These are phyloP conservation scores for Penicillium turbatum DNA, from an alignment of 495 filamentous ascomycete genomes.

Conservation along the genomic window DNA sequence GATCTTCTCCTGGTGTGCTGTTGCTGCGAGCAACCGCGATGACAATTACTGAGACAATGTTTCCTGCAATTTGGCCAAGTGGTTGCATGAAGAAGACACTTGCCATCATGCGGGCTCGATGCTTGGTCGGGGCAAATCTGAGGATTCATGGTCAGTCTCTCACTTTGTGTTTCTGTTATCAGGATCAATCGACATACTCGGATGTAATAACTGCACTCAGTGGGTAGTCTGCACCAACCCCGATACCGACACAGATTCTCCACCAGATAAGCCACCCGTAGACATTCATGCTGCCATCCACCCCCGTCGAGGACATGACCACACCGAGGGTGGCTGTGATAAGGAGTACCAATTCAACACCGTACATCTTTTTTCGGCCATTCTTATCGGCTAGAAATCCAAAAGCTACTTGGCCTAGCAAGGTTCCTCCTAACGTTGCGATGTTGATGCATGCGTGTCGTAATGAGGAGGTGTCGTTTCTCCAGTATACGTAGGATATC, in stretches of 20 bases:
- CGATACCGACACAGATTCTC: conserved; percentile 54
- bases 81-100: conserved; percentile 65
- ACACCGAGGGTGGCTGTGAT: conserved; percentile 54
- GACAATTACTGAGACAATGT: conserved; percentile 47
- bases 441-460: conserved; percentile 52
- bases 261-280: conserved; percentile 56
- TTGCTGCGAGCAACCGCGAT: conserved; percentile 35
- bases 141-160: conserved; percentile 7
- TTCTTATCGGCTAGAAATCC: conserved; percentile 58
- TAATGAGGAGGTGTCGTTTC: conserved; percentile 35
- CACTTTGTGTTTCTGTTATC: too few relatives aligned
- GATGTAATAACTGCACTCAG: conserved; percentile 58
- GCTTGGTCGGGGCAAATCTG: conserved; percentile 56
- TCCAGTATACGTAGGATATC: conserved; percentile 61
- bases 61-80: conserved; percentile 58
- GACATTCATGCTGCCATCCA: conserved; percentile 49
- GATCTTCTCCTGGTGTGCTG: conserved; percentile 21
- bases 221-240: conserved; percentile 55
- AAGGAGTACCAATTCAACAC: conserved; percentile 58
- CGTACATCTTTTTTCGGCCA: conserved; percentile 62
- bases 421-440: conserved; percentile 53
- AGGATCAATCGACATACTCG: conserved; percentile 38
- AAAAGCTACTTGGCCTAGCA: conserved; percentile 58
- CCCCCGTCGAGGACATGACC: conserved; percentile 42
- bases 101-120: conserved; percentile 60